Evolutionary conservation across 306 rosid genomes (phyloP).

Genomic region (Rubus parviflorus): DNA sequence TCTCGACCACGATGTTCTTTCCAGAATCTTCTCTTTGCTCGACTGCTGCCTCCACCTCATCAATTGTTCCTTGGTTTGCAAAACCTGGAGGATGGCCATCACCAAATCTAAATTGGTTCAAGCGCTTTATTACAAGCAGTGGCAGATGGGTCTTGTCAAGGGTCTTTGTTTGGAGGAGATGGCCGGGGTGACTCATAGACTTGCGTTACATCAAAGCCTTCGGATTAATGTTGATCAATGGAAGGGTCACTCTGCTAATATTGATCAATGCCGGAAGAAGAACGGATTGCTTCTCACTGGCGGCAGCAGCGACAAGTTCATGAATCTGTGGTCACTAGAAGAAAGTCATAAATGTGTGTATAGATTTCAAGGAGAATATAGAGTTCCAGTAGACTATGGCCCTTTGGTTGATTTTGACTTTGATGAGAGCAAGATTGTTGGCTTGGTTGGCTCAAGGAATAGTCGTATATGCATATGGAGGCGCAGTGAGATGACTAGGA

Average conservation of each 20-base stretch:
- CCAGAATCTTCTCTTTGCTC: neutral
- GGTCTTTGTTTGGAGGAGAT: constrained; percentile 5
- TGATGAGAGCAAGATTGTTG: constrained; percentile 11
- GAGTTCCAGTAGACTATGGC: neutral
- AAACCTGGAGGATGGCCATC: neutral
- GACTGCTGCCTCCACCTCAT: neutral
- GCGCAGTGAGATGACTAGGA: neutral
- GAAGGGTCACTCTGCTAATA: neutral
- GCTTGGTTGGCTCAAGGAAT: neutral
- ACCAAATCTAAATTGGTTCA: neutral
- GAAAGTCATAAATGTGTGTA: neutral
- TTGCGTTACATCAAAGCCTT: neutral
- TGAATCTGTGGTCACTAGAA: neutral
- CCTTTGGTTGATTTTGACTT: constrained; percentile 1
- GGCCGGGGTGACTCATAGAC: neutral
- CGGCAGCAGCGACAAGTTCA: neutral
- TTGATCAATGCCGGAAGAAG: neutral
- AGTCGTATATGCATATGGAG: constrained; percentile 1
- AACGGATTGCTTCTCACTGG: neutral
- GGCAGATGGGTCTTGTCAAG: neutral
- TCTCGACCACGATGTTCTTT: neutral
- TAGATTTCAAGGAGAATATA: neutral
- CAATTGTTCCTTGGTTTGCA: constrained; percentile 2
- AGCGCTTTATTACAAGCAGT: neutral
- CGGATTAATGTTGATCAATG: neutral